These are phyloP conservation scores for Coemansia sp. DNA, from an alignment of 192 early-diverging fungal species.

Conservation along the genomic window DNA sequence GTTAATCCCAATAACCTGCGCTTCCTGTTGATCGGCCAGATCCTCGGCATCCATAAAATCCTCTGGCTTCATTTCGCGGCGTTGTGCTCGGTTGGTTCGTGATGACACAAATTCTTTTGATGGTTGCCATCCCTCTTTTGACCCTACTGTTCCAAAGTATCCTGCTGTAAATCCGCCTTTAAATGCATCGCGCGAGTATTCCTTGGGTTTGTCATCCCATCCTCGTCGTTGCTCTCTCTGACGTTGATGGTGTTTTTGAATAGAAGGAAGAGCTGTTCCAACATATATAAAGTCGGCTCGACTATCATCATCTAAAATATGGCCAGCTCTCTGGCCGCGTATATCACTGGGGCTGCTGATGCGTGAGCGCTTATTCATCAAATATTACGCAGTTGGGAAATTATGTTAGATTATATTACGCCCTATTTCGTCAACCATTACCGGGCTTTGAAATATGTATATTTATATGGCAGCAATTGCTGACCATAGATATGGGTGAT, in stretches of 20 bases:
- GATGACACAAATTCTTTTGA: slow-evolving; percentile 76
- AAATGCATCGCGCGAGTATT: slow-evolving; percentile 88
- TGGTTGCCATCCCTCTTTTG: slow-evolving; percentile 78
- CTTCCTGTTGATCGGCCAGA: slow-evolving; percentile 56
- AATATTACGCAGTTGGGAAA: not conserved
- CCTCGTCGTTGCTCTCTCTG: slow-evolving; percentile 24
- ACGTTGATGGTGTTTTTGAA: slow-evolving; percentile 3
- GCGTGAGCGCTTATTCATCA: not conserved
- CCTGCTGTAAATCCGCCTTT: slow-evolving; percentile 94
- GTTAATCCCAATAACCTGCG: slow-evolving; percentile 6
- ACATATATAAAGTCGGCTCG: slow-evolving; percentile 38
- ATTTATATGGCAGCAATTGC: not conserved
- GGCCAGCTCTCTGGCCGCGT: not conserved
- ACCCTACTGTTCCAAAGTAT: slow-evolving; percentile 93
- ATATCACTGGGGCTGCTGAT: not conserved
- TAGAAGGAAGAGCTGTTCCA: slow-evolving; percentile 28
- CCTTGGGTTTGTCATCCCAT: slow-evolving; percentile 68
- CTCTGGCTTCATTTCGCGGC: slow-evolving; percentile 56
- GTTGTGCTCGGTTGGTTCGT: slow-evolving; percentile 60
- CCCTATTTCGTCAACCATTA: not conserved
- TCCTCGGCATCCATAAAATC: slow-evolving; percentile 99
- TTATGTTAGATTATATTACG: not conserved
- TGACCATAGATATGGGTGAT: not conserved
- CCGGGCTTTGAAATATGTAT: not conserved
- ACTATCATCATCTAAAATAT: slow-evolving; percentile 4